Percentiles rank a stretch among this genome's conserved stretches.
phyloP scores from a whole-genome alignment of 225 moss, liverwort and hornwort species.

The Climacium dendroides region DNA sequence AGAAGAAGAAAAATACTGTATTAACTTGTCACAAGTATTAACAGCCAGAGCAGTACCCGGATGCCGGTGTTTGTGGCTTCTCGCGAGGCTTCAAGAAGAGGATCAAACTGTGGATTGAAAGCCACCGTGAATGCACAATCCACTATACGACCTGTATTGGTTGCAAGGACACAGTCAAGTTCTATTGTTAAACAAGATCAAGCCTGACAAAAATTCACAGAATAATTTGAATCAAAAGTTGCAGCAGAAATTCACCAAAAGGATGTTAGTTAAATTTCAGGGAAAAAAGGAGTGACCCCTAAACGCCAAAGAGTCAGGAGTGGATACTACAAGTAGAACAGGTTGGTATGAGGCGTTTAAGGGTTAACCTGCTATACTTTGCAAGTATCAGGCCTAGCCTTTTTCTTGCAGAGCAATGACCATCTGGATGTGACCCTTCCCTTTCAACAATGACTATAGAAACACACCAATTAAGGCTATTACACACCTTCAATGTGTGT shows the following conservation, averaged over 20 bases:
- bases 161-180: background rate
- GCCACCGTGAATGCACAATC: slow-evolving; percentile 96
- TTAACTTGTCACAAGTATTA: background rate
- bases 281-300: background rate
- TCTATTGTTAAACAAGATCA: background rate
- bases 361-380: background rate
- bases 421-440: background rate
- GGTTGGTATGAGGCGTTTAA: background rate
- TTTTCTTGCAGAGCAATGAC: background rate
- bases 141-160: slow-evolving; percentile 58
- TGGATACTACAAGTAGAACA: background rate
- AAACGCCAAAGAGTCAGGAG: background rate
- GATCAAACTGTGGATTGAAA: slow-evolving; percentile 85
- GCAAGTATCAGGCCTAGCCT: background rate
- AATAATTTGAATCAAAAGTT: background rate
- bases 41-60: slow-evolving; percentile 17
- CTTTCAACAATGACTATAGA: background rate
- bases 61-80: slow-evolving; percentile 95
- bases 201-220: background rate
- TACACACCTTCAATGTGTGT: slow-evolving; percentile 85
- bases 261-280: background rate
- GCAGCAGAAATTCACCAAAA: background rate
- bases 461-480: background rate
- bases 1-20: background rate
- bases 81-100: slow-evolving; percentile 67